A percentile compares a stretch with the other conserved stretches of the same genome.
Conservation (phyloP, 192 early-diverging fungal genomes). For the Obelidium mucronatum region DNA sequence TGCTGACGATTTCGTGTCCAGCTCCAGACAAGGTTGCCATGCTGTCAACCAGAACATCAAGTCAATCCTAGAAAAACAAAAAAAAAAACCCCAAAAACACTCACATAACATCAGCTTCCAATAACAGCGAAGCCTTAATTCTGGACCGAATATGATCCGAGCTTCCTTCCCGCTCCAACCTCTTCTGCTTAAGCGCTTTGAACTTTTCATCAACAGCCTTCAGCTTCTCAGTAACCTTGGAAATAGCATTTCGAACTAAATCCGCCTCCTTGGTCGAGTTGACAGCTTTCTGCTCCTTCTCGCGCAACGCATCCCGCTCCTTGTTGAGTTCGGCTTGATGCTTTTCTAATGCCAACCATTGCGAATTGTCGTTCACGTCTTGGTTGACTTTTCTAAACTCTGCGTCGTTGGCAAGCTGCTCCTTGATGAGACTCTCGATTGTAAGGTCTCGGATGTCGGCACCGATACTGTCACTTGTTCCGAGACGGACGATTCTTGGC, state of each 20-base stretch:
- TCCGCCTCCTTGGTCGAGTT: slow-evolving; percentile 20
- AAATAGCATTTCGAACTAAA: slow-evolving; percentile 35
- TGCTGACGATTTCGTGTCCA: slow-evolving; percentile 82
- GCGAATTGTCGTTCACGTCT: slow-evolving; percentile 45
- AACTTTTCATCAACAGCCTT: slow-evolving; percentile 31
- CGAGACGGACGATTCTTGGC: slow-evolving; percentile 85
- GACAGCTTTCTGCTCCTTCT: slow-evolving; percentile 32
- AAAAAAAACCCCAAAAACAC: not conserved
- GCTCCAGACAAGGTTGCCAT: slow-evolving; percentile 83
- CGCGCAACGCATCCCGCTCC: slow-evolving; percentile 43
- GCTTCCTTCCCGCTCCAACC: slow-evolving; percentile 44
- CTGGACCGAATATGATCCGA: slow-evolving; percentile 37
- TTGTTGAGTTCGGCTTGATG: slow-evolving; percentile 42
- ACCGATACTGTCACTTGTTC: slow-evolving; percentile 76
- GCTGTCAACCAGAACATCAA: not conserved
- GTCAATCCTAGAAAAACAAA: not conserved
- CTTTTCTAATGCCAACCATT: slow-evolving; percentile 47
- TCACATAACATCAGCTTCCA: slow-evolving; percentile 76
- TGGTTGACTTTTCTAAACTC: slow-evolving; percentile 38
- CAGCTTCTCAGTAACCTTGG: slow-evolving; percentile 46
- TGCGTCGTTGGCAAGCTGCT: slow-evolving; percentile 29
- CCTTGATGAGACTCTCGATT: slow-evolving; percentile 40
- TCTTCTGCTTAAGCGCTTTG: slow-evolving; percentile 39
- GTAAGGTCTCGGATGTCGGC: slow-evolving; percentile 74
- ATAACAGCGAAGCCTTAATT: slow-evolving; percentile 71